phyloP scores from a whole-genome alignment of 192 early-diverging fungal genomes.

The Coemansia erecta region DNA sequence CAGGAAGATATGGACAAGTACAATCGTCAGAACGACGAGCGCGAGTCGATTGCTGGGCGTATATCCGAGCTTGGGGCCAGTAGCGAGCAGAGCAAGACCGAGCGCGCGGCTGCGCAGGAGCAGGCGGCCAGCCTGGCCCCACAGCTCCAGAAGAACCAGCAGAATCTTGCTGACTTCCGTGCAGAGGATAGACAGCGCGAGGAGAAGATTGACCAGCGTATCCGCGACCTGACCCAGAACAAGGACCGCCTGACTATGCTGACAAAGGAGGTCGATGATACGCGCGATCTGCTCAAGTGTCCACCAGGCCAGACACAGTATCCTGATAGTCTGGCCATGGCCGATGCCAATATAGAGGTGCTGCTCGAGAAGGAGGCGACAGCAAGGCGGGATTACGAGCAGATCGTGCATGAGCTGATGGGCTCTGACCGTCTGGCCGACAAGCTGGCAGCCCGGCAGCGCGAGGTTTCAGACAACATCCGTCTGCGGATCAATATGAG shows the following conservation, averaged over 20 bases:
- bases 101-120: constrained; percentile 12
- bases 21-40: constrained; percentile 32
- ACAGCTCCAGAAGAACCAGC: constrained; percentile 20
- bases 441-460: constrained; percentile 41
- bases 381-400: constrained; percentile 35
- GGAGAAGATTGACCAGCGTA: constrained; percentile 23
- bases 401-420: constrained; percentile 49
- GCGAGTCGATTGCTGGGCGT: constrained; percentile 21
- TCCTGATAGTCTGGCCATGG: constrained; percentile 32
- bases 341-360: constrained; percentile 25
- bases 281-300: constrained; percentile 23
- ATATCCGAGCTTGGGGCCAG: constrained; percentile 20
- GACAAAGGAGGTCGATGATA: constrained; percentile 29
- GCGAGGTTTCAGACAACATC: constrained; percentile 42
- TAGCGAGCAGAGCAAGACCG: constrained; percentile 7
- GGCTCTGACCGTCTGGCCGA: constrained; percentile 45
- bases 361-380: constrained; percentile 43
- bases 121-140: constrained; percentile 25
- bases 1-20: constrained; percentile 28
- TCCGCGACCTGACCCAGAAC: constrained; percentile 27
- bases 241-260: constrained; percentile 40
- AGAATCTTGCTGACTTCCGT: constrained; percentile 34
- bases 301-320: constrained; percentile 18
- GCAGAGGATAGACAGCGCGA: constrained; percentile 22
- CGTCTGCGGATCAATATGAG: constrained; percentile 21